Percentiles rank a stretch among this genome's conserved stretches.
Evolutionary conservation across 1,284 basidiomycete genomes (phyloP).

Genomic region (Papiliotrema terrestris): DNA sequence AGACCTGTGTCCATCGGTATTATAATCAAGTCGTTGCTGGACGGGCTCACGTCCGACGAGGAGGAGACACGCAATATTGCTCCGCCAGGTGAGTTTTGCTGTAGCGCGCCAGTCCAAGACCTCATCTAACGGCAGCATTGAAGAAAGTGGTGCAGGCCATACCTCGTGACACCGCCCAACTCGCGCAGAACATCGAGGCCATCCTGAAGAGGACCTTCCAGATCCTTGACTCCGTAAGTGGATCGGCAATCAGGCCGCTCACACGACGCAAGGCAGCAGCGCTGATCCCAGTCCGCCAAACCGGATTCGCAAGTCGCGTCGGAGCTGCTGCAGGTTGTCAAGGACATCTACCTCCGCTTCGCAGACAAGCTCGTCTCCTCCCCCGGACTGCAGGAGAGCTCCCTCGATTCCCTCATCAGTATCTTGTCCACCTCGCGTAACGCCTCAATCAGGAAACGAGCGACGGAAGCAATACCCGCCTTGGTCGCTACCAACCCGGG

Average conservation of each 20-base stretch:
- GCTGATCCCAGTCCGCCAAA: constrained; percentile 51
- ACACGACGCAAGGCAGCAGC: background rate
- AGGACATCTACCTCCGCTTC: constrained; percentile 86
- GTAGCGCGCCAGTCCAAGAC: background rate
- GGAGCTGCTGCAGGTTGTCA: constrained; percentile 84
- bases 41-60: constrained; percentile 25
- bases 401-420: constrained; percentile 68
- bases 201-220: constrained; percentile 77
- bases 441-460: constrained; percentile 82
- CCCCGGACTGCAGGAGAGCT: constrained; percentile 52
- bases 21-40: constrained; percentile 65
- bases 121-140: constrained; percentile 58
- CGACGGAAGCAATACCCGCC: constrained; percentile 67
- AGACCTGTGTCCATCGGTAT: constrained; percentile 70
- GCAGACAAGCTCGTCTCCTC: constrained; percentile 59
- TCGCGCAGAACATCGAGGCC: constrained; percentile 74
- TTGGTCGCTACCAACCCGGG: constrained; percentile 30
- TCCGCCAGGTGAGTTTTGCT: constrained; percentile 66
- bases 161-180: constrained; percentile 72
- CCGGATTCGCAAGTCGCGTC: constrained; percentile 74
- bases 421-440: constrained; percentile 67
- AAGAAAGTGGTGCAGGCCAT: constrained; percentile 93
- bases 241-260: constrained; percentile 1
- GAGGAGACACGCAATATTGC: constrained; percentile 72
- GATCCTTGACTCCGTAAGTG: constrained; percentile 68